phyloP scores from a whole-genome alignment of 2,329 filamentous ascomycete genomes.

The Ophiostoma piceae region DNA sequence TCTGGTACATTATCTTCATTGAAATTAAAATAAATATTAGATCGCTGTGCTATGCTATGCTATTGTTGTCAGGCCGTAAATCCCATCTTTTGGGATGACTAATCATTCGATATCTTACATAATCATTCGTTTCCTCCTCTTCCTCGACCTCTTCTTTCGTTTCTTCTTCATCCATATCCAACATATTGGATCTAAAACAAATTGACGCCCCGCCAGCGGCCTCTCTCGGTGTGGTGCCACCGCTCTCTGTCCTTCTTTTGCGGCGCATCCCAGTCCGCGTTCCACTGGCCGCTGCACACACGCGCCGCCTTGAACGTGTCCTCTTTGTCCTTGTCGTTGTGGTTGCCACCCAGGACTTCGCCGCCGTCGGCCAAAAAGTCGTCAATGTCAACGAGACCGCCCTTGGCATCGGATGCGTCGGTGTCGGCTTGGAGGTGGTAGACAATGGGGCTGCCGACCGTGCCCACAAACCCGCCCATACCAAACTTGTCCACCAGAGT shows the following conservation, averaged over 20 bases:
- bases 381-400: slow-evolving; percentile 49
- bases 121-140: background rate
- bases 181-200: slow-evolving; percentile 9
- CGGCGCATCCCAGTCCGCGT: slow-evolving; percentile 29
- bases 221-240: slow-evolving; percentile 37
- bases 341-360: slow-evolving; percentile 27
- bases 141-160: background rate
- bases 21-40: background rate
- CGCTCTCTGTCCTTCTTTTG: slow-evolving; percentile 36
- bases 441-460: slow-evolving; percentile 51
- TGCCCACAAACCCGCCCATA: slow-evolving; percentile 59
- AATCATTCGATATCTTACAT: background rate
- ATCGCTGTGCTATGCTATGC: background rate
- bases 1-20: background rate
- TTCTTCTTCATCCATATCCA: background rate
- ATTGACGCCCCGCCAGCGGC: slow-evolving; percentile 32
- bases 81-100: background rate
- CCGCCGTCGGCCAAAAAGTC: slow-evolving; percentile 40
- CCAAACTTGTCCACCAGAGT: slow-evolving; percentile 47
- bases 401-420: slow-evolving; percentile 51
- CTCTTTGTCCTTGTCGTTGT: slow-evolving; percentile 21
- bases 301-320: slow-evolving; percentile 21
- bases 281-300: slow-evolving; percentile 36
- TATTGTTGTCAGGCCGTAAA: background rate
- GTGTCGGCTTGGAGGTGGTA: slow-evolving; percentile 57